phyloP scores from a whole-genome alignment of 2,329 filamentous ascomycete species.

The Hypoxylon sp. region DNA sequence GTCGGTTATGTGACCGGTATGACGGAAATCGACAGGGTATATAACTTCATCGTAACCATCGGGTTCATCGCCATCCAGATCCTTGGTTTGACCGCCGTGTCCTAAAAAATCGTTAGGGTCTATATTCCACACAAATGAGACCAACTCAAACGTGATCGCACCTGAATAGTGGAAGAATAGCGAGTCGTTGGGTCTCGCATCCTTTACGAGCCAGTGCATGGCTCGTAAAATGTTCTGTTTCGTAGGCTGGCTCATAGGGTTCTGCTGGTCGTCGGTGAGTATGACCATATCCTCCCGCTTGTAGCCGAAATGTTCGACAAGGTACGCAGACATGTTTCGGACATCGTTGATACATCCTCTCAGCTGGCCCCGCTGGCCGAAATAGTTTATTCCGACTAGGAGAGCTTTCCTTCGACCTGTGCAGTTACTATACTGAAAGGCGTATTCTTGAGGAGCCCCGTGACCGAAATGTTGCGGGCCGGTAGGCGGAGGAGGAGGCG shows the following conservation, averaged over 20 bases:
- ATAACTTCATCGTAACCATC: constrained; percentile 85
- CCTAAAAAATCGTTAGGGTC: constrained; percentile 60
- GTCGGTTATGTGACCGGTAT: constrained; percentile 80
- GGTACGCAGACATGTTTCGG: constrained; percentile 93
- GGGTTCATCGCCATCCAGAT: constrained; percentile 81
- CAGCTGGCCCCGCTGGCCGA: constrained; percentile 89
- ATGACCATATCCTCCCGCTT: constrained; percentile 97
- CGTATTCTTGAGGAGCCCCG: constrained; percentile 84
- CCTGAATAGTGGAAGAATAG: constrained; percentile 98
- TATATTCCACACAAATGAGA: background rate
- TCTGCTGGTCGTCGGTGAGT: constrained; percentile 95
- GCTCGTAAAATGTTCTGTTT: constrained; percentile 95
- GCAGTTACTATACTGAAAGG: constrained; percentile 92
- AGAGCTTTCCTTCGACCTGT: constrained; percentile 90
- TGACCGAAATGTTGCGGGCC: constrained; percentile 81
- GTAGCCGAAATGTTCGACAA: constrained; percentile 91
- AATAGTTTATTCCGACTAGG: constrained; percentile 97
- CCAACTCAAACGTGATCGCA: constrained; percentile 55
- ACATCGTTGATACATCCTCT: constrained; percentile 98
- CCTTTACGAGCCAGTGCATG: constrained; percentile 98
- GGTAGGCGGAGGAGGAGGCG: constrained; percentile 76
- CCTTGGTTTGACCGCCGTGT: constrained; percentile 82
- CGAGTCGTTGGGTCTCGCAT: constrained; percentile 91
- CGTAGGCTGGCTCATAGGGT: constrained; percentile 96
- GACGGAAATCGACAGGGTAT: constrained; percentile 80